These are phyloP conservation scores for Phoma sp. DNA, from an alignment of 2,329 filamentous ascomycete genomes.

Conservation along the genomic window DNA sequence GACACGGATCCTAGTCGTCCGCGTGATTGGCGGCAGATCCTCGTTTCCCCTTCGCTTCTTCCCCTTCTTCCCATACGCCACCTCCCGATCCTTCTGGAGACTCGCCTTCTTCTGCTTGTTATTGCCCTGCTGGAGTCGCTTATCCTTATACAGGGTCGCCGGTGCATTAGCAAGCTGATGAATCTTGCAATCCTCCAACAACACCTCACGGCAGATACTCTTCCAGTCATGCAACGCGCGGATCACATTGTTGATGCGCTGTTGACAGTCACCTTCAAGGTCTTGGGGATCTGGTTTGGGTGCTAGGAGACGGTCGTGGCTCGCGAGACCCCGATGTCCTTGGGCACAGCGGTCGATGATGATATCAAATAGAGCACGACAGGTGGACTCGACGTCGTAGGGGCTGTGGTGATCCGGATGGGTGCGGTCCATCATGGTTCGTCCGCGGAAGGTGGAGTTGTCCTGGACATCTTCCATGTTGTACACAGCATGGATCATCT, in stretches of 20 bases:
- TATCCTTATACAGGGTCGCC: not conserved
- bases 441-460: not conserved
- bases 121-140: not conserved
- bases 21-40: too few species aligned
- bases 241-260: not conserved
- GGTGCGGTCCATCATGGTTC: too few species aligned
- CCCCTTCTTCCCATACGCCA: too few species aligned
- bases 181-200: not conserved
- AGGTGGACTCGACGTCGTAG: not conserved
- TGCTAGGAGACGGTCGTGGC: too few species aligned
- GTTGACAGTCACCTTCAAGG: too few species aligned
- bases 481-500: not conserved
- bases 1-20: too few species aligned
- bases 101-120: not conserved
- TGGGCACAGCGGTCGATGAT: not conserved
- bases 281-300: too few species aligned
- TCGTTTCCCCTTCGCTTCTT: too few species aligned
- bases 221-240: not conserved
- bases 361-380: not conserved
- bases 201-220: not conserved
- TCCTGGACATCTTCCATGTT: not conserved
- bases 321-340: not conserved
- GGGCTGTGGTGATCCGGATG: too few species aligned
- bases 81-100: not conserved
- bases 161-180: not conserved